Conservation (phyloP, 345 rosid genomes). For the Barbarea vulgaris region DNA sequence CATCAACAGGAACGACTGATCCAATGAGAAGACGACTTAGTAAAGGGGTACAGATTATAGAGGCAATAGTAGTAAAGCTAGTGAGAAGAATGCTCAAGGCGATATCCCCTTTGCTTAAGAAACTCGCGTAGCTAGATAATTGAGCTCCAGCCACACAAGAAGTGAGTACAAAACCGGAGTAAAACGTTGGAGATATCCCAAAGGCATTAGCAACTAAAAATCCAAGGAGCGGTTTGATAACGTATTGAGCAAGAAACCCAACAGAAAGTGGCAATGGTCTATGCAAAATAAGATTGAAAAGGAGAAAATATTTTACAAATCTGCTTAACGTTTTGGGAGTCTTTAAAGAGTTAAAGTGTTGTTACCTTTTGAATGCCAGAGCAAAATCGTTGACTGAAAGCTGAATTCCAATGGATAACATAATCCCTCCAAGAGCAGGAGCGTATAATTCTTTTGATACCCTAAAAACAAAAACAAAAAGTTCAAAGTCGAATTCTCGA, state of each 20-base stretch:
- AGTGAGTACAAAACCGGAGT: conserved; percentile 76
- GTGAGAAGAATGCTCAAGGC: conserved; percentile 93
- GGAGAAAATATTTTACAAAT: not conserved
- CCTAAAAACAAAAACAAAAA: conserved; percentile 48
- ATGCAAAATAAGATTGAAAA: conserved; percentile 25
- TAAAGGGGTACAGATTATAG: conserved; percentile 51
- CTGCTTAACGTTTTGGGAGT: not conserved
- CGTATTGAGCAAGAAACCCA: conserved; percentile 74
- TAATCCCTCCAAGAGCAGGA: conserved; percentile 94
- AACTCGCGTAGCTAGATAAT: conserved; percentile 53
- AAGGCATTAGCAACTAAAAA: conserved; percentile 73
- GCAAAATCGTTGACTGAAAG: conserved; percentile 84
- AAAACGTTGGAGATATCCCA: conserved; percentile 64
- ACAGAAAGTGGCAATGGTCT: conserved; percentile 85
- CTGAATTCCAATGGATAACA: conserved; percentile 90
- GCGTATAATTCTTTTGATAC: conserved; percentile 93
- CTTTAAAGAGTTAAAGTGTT: not conserved
- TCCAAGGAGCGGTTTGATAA: conserved; percentile 78
- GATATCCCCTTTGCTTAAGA: conserved; percentile 60
- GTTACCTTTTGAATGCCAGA: conserved; percentile 79
- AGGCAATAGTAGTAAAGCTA: conserved; percentile 77
- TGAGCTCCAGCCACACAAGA: conserved; percentile 94
- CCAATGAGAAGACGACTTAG: conserved; percentile 61
- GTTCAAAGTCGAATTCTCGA: too few relatives aligned
- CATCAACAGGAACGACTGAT: conserved; percentile 92